Conservation (phyloP, 1,284 basidiomycete genomes). For the Cryptococcus floricola region DNA sequence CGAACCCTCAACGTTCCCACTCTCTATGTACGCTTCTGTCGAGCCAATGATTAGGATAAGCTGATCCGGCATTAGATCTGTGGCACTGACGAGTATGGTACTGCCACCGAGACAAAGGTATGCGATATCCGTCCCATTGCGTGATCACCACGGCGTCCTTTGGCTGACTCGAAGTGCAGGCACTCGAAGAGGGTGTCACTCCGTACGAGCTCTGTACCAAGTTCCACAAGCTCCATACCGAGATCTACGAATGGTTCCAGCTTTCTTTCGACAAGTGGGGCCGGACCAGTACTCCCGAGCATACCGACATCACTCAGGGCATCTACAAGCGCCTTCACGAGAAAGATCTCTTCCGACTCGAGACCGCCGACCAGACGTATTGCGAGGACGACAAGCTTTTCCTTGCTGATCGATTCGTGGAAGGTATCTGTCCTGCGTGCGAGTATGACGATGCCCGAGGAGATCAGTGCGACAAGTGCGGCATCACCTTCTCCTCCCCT, state of each 20-base stretch:
- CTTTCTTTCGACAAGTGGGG: slow-evolving; percentile 94
- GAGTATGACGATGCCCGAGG: slow-evolving; percentile 89
- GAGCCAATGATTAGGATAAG: slow-evolving; percentile 44
- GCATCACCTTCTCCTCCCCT: slow-evolving; percentile 81
- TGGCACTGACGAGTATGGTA: slow-evolving; percentile 98
- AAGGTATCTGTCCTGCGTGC: slow-evolving; percentile 90
- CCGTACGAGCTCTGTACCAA: slow-evolving; percentile 89
- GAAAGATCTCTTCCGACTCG: slow-evolving; percentile 70
- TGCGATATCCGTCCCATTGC: not conserved
- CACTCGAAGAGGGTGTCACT: slow-evolving; percentile 85
- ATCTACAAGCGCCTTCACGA: slow-evolving; percentile 79
- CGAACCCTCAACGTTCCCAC: slow-evolving; percentile 55
- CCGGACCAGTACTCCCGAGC: slow-evolving; percentile 82
- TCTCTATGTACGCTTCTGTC: slow-evolving; percentile 35
- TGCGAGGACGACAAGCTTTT: slow-evolving; percentile 90
- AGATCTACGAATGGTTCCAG: slow-evolving; percentile 71
- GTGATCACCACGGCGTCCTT: not conserved
- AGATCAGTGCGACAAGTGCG: slow-evolving; percentile 96
- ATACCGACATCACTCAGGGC: slow-evolving; percentile 86
- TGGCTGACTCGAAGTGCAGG: slow-evolving; percentile 52
- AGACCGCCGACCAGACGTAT: slow-evolving; percentile 86
- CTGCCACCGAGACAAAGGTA: slow-evolving; percentile 83
- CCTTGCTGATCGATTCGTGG: slow-evolving; percentile 90
- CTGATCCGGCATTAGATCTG: slow-evolving; percentile 71
- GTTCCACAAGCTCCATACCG: slow-evolving; percentile 82